A percentile compares a stretch with the other conserved stretches of the same genome.
phyloP scores from a whole-genome alignment of 495 filamentous ascomycete genomes.

The Pyrenula aspistea region DNA sequence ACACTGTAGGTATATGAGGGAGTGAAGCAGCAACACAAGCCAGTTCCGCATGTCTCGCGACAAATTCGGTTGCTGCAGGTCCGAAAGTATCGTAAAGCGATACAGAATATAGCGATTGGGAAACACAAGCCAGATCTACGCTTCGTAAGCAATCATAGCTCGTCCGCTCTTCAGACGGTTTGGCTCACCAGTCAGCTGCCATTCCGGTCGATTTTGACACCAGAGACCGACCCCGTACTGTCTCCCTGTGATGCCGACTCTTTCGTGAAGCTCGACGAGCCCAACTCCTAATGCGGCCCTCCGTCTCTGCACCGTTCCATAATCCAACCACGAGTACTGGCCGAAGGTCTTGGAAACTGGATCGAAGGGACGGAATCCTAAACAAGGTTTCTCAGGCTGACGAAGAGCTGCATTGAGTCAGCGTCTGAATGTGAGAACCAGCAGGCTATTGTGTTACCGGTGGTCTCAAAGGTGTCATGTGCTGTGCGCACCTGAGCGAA shows the following conservation, averaged over 20 bases:
- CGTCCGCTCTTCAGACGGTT: no score
- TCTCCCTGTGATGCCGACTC: constrained; percentile 41
- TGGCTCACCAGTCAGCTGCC: constrained; percentile 79
- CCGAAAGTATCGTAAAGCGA: constrained; percentile 96
- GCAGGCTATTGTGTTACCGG: constrained; percentile 25
- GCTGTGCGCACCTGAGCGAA: constrained; percentile 46
- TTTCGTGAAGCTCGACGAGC: constrained; percentile 68
- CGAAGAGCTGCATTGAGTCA: constrained; percentile 31
- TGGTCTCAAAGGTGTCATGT: constrained; percentile 72
- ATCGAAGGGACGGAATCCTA: constrained; percentile 77
- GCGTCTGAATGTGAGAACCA: background rate
- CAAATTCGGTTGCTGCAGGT: constrained; percentile 81
- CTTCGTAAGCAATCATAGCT: background rate
- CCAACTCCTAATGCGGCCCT: constrained; percentile 80
- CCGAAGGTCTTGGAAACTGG: constrained; percentile 63
- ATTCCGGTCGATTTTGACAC: constrained; percentile 94
- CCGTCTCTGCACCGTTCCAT: constrained; percentile 65
- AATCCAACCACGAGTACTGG: constrained; percentile 73
- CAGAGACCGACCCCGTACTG: constrained; percentile 86
- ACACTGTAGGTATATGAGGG: constrained; percentile 71
- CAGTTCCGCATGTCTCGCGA: constrained; percentile 80
- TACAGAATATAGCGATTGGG: constrained; percentile 79
- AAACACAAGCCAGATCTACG: constrained; percentile 76
- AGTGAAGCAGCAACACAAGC: constrained; percentile 67
- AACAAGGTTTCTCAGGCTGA: constrained; percentile 48